Percentiles rank a stretch among this genome's conserved stretches.
Evolutionary conservation across 352 stramenopile species (phyloP).

Genomic region (Phytophthora ramorum): DNA sequence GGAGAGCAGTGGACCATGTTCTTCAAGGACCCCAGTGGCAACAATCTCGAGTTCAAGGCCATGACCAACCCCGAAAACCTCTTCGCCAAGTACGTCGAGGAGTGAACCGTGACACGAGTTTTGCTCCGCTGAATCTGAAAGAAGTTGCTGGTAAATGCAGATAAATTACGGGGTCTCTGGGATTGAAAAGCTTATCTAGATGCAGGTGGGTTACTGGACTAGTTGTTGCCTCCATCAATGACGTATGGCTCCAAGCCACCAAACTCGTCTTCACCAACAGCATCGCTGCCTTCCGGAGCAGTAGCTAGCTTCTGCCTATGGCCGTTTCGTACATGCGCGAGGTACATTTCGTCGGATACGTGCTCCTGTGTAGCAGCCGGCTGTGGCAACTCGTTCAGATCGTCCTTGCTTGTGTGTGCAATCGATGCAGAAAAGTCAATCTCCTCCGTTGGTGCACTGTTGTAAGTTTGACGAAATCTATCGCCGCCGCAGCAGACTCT

Average conservation of each 20-base stretch:
- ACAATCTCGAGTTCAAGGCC: conserved; percentile 99
- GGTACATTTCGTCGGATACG: conserved; percentile 79
- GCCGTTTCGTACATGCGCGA: conserved; percentile 89
- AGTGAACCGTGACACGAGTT: conserved; percentile 39
- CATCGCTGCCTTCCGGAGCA: conserved; percentile 42
- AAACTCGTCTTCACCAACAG: conserved; percentile 49
- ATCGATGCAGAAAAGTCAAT: not conserved
- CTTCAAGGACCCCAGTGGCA: conserved; percentile 98
- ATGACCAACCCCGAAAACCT: conserved; percentile 98
- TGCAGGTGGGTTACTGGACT: no score
- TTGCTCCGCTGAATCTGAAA: not conserved
- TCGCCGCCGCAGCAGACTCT: not conserved
- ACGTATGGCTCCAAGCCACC: conserved; percentile 58
- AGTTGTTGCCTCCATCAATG: conserved; percentile 59
- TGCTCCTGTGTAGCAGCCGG: conserved; percentile 60
- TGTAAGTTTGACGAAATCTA: not conserved
- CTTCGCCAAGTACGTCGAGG: conserved; percentile 97
- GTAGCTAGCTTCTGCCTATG: conserved; percentile 44
- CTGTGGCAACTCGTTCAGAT: conserved; percentile 51
- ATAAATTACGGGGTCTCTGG: conserved; percentile 21
- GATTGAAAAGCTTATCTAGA: no score
- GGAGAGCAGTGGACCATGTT: conserved; percentile 99
- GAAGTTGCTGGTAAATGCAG: conserved; percentile 9
- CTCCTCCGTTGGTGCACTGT: not conserved
- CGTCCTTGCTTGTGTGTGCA: no score